Evolutionary conservation across 306 rosid genomes (phyloP), one percentile per base, ranked within the genome.

Genomic region (Astragalus membranaceus): DNA sequence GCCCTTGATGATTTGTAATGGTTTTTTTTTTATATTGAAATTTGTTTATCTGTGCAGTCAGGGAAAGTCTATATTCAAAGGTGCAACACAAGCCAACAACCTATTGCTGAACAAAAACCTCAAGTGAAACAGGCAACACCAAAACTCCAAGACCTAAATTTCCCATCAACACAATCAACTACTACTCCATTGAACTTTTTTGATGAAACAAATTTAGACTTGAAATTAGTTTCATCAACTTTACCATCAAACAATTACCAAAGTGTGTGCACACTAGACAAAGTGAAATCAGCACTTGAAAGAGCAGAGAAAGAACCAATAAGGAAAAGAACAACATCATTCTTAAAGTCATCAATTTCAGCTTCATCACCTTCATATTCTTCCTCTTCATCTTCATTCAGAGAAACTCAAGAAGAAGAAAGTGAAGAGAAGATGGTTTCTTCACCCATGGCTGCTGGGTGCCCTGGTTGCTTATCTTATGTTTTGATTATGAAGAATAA

Each of bases 201-300:
- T 67, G 89, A 85, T 26, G 99, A 95, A 51, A n/a, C 87, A 29
- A 82, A 74, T 59, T 64, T 91, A 9, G 96, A 89, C 56, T 17
- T 95, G 55, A 95, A 91, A 30, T 41, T 95, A 5, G 81, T 86
- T 1, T 85, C 92, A 6, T 78, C 95, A 0, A 47, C 85, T 0
- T 56, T 78, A 3, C 72, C 89, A 14, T 71, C 95, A 13, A 82
- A 69, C 75, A 91, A 74, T 61, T 89, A 91, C 56, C 90, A 88
- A 29, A 89, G 97, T 47, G 95, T 95, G 1, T 95, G 99, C 74
- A 91, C 99, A 20, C 87, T 95, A 16, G 99, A 95, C 77, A 95
- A 91, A 73, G 99, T 95, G 74, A 95, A 95, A 65, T 87, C 86
- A 2, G 99, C 99, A 15, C 84, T 95, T 0, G 96, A 89, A 56